Evolutionary conservation across 192 early-diverging fungal genomes (phyloP).

Genomic region (Coemansia furcata): DNA sequence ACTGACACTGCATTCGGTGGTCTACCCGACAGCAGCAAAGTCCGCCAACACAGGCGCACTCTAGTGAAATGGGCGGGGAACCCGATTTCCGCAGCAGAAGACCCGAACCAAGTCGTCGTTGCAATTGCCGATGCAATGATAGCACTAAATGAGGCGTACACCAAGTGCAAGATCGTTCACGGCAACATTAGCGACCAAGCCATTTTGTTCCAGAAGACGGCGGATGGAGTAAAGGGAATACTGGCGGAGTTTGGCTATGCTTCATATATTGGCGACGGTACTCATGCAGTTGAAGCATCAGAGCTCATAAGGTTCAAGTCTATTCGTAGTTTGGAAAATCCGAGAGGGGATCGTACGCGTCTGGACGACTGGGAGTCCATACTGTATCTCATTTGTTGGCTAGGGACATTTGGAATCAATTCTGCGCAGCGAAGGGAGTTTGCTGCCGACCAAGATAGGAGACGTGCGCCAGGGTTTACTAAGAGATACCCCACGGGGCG

Average conservation of each 20-base stretch:
- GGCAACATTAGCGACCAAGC: background rate
- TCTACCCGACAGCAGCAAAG: background rate
- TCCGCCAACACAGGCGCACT: conserved; percentile 7
- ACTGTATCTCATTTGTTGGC: too few relatives aligned
- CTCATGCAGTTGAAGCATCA: too few relatives aligned
- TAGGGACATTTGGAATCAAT: too few relatives aligned
- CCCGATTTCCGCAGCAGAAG: background rate
- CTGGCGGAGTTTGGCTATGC: background rate
- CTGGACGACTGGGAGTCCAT: too few relatives aligned
- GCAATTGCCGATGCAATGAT: conserved; percentile 23
- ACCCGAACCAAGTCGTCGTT: conserved; percentile 13
- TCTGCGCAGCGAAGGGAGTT: too few relatives aligned
- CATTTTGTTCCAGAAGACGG: background rate
- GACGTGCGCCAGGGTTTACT: too few relatives aligned
- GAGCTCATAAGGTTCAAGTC: background rate
- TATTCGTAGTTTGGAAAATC: background rate
- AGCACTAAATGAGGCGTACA: background rate
- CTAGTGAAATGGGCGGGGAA: conserved; percentile 7
- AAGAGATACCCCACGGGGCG: too few relatives aligned
- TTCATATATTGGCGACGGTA: background rate
- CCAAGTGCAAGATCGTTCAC: background rate
- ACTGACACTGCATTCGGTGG: conserved; percentile 1
- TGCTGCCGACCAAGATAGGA: too few relatives aligned
- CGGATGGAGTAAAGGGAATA: background rate
- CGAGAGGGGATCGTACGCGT: too few relatives aligned